A percentile compares a stretch with the other conserved stretches of the same genome.
These are phyloP conservation scores for Coriaria nepalensis DNA, from an alignment of 306 rosid genomes.

Conservation along the genomic window DNA sequence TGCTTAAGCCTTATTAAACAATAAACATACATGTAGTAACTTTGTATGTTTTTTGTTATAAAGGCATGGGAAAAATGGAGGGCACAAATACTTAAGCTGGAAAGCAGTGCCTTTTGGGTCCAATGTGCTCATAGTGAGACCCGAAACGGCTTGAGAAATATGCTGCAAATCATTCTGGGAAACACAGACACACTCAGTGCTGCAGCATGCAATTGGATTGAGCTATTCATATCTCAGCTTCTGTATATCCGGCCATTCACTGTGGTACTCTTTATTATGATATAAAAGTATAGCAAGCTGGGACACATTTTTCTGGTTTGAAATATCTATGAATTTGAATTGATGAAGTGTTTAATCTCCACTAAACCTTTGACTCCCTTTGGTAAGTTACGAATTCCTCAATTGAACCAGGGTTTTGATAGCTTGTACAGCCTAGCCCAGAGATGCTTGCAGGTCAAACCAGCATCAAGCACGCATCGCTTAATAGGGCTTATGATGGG, in stretches of 20 bases:
- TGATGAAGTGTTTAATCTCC: no score
- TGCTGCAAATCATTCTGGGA: slow-evolving; percentile 85
- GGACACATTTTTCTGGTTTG: not conserved
- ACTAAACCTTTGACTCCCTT: not conserved
- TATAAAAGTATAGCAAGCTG: slow-evolving; percentile 3
- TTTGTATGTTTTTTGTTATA: slow-evolving; percentile 16
- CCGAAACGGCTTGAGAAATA: slow-evolving; percentile 62
- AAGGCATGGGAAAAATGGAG: slow-evolving; percentile 99
- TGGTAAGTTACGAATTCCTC: slow-evolving; percentile 4
- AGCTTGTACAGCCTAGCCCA: slow-evolving; percentile 70
- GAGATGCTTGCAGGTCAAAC: slow-evolving; percentile 70
- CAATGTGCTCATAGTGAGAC: slow-evolving; percentile 67
- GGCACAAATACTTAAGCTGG: slow-evolving; percentile 67
- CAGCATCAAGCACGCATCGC: slow-evolving; percentile 35
- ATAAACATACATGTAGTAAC: not conserved
- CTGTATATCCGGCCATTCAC: slow-evolving; percentile 72
- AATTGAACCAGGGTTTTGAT: slow-evolving; percentile 61
- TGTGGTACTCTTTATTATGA: slow-evolving; percentile 27
- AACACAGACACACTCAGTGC: slow-evolving; percentile 44
- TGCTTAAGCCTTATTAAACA: no score
- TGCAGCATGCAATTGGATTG: slow-evolving; percentile 69
- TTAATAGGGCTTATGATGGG: slow-evolving; percentile 60
- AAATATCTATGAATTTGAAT: no score
- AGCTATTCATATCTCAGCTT: slow-evolving; percentile 70
- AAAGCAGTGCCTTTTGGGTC: slow-evolving; percentile 68